Percentiles rank a stretch among this genome's conserved stretches.
These are phyloP conservation scores for Orbilia brochopaga DNA, from an alignment of 2,329 filamentous ascomycete species.

Conservation along the genomic window DNA sequence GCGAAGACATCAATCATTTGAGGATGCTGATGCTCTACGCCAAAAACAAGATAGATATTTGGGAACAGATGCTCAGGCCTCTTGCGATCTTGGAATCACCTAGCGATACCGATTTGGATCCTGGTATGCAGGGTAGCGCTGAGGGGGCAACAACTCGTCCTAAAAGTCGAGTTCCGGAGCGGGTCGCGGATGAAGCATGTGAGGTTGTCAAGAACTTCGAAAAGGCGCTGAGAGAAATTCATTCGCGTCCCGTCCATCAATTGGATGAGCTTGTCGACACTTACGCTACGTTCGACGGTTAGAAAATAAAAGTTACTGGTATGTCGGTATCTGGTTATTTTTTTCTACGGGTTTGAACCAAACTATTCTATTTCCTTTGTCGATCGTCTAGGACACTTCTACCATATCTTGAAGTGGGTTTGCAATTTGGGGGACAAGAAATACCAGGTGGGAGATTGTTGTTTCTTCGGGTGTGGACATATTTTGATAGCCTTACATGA, in stretches of 20 bases:
- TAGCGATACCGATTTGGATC: neutral
- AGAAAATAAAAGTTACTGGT: neutral
- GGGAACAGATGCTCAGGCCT: conserved; percentile 24
- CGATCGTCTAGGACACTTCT: too few relatives aligned
- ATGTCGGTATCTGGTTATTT: neutral
- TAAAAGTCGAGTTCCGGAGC: conserved; percentile 1
- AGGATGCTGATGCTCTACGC: conserved; percentile 20
- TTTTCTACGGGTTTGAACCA: too few relatives aligned
- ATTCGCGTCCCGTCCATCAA: conserved; percentile 26
- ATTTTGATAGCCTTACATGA: too few relatives aligned
- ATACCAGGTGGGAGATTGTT: too few relatives aligned
- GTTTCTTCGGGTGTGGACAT: too few relatives aligned
- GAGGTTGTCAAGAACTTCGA: conserved; percentile 31
- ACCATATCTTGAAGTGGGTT: too few relatives aligned
- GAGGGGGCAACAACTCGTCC: neutral
- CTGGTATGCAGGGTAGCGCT: neutral
- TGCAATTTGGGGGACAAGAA: too few relatives aligned
- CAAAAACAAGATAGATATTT: conserved; percentile 23
- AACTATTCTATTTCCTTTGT: too few relatives aligned
- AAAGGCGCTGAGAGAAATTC: conserved; percentile 13
- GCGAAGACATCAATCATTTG: conserved; percentile 21
- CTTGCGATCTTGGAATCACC: conserved; percentile 17
- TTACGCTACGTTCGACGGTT: conserved; percentile 10
- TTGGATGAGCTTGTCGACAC: conserved; percentile 16
- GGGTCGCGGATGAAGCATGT: conserved; percentile 10